Percentiles rank a stretch among this genome's conserved stretches.
These are phyloP conservation scores for Mollisiaceae sp. DNA, from an alignment of 2,329 filamentous ascomycete species.

Conservation along the genomic window DNA sequence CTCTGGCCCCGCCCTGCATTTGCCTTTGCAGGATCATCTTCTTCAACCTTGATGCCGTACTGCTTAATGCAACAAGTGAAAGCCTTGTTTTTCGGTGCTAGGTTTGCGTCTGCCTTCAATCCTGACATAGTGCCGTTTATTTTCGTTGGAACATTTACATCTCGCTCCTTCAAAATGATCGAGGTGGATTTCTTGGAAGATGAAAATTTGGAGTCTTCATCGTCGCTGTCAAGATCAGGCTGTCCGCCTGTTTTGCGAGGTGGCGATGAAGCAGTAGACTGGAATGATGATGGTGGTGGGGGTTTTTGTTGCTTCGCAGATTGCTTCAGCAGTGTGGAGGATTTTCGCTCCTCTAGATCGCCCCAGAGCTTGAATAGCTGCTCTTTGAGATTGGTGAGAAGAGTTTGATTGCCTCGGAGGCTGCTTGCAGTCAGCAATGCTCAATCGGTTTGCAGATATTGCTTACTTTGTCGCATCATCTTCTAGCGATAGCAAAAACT, in stretches of 20 bases:
- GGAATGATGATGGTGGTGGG: slow-evolving; percentile 23
- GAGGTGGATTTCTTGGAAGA: slow-evolving; percentile 15
- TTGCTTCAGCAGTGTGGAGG: slow-evolving; percentile 39
- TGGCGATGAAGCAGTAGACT: slow-evolving; percentile 15
- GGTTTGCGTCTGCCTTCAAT: slow-evolving; percentile 18
- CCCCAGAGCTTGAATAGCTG: slow-evolving; percentile 84
- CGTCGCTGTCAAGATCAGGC: slow-evolving; percentile 37
- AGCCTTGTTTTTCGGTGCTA: slow-evolving; percentile 54
- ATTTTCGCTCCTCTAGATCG: slow-evolving; percentile 75
- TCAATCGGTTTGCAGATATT: slow-evolving; percentile 8
- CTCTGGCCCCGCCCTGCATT: slow-evolving; percentile 52
- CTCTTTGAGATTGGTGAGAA: slow-evolving; percentile 64
- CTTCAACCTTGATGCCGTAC: slow-evolving; percentile 62
- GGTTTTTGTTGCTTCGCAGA: slow-evolving; percentile 7
- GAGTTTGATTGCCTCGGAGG: slow-evolving; percentile 57
- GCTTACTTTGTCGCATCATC: slow-evolving; percentile 58
- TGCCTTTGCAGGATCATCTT: slow-evolving; percentile 48
- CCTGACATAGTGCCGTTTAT: background rate
- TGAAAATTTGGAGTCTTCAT: slow-evolving; percentile 21
- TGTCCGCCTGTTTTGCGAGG: slow-evolving; percentile 30
- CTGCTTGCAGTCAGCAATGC: slow-evolving; percentile 44
- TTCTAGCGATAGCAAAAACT: slow-evolving; percentile 57
- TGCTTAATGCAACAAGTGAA: slow-evolving; percentile 75
- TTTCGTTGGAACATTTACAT: background rate
- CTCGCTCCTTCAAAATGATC: background rate